A percentile compares a stretch with the other conserved stretches of the same genome.
Conservation (phyloP, 306 rosid genomes). For the Ochetophila trinervis region DNA sequence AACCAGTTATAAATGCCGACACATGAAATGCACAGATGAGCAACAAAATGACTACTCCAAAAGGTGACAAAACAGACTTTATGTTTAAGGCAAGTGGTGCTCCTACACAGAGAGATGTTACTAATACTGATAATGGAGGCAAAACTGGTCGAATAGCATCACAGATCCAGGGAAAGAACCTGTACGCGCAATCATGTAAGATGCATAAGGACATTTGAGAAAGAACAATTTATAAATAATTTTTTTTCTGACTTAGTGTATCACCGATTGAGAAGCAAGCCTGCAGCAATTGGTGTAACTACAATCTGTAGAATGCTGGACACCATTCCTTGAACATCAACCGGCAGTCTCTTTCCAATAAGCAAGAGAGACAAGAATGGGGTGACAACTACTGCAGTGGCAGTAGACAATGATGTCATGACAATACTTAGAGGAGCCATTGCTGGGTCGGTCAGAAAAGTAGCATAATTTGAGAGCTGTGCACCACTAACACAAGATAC, state of each 20-base stretch:
- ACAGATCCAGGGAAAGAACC: constrained; percentile 72
- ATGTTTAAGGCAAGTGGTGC: constrained; percentile 89
- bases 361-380: constrained; percentile 78
- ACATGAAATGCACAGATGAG: constrained; percentile 70
- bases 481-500: constrained; percentile 97
- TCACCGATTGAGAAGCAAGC: constrained; percentile 86
- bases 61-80: constrained; percentile 69
- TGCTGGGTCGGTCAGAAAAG: constrained; percentile 79
- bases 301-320: constrained; percentile 90
- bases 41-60: constrained; percentile 60
- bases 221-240: constrained; percentile 15
- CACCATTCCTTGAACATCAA: constrained; percentile 95
- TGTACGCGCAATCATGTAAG: constrained; percentile 32
- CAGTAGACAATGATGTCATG: constrained; percentile 93
- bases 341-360: constrained; percentile 89
- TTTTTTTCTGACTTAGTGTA: constrained; percentile 8
- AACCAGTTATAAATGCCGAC: constrained; percentile 72
- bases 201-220: constrained; percentile 13
- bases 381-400: constrained; percentile 82
- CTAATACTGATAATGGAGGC: constrained; percentile 82
- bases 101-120: constrained; percentile 88
- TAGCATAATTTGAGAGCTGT: constrained; percentile 91
- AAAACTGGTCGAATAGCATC: constrained; percentile 68
- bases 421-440: constrained; percentile 94
- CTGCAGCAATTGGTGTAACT: constrained; percentile 72